These are phyloP conservation scores for Neurospora sp. DNA, from an alignment of 495 filamentous ascomycete genomes.

Conservation along the genomic window DNA sequence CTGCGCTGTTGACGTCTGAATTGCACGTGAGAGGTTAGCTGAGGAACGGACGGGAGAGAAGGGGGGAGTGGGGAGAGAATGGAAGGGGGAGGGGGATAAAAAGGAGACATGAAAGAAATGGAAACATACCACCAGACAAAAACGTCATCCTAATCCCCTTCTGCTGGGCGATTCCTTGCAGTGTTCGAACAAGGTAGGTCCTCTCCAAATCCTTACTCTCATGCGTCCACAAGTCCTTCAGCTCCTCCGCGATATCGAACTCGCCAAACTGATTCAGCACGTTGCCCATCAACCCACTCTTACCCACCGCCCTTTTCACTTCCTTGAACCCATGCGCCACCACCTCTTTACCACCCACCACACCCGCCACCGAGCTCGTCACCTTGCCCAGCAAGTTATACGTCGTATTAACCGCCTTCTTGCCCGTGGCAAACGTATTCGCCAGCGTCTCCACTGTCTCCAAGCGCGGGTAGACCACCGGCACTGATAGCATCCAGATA, in stretches of 20 bases:
- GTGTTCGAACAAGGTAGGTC: constrained; percentile 89
- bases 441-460: constrained; percentile 85
- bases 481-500: constrained; percentile 87
- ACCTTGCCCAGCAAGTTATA: constrained; percentile 95
- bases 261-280: constrained; percentile 97
- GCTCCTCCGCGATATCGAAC: constrained; percentile 85
- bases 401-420: constrained; percentile 87
- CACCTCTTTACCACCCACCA: constrained; percentile 86
- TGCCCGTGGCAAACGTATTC: constrained; percentile 84
- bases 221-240: constrained; percentile 96
- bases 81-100: too few species aligned
- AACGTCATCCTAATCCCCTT: constrained; percentile 95
- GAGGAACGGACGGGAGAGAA: too few species aligned
- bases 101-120: too few species aligned
- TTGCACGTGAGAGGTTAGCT: too few species aligned
- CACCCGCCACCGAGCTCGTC: constrained; percentile 83
- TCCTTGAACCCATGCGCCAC: constrained; percentile 85
- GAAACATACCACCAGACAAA: constrained; percentile 34
- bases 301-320: constrained; percentile 93
- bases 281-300: constrained; percentile 85
- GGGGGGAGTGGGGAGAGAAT: too few species aligned
- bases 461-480: constrained; percentile 80
- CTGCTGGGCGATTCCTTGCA: constrained; percentile 88
- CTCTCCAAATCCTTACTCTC: constrained; percentile 95
- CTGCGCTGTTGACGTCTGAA: constrained; percentile 74